Base-by-base conservation (phyloP, 208 protist species). In the Kentomonas sorsogonicus region DNA sequence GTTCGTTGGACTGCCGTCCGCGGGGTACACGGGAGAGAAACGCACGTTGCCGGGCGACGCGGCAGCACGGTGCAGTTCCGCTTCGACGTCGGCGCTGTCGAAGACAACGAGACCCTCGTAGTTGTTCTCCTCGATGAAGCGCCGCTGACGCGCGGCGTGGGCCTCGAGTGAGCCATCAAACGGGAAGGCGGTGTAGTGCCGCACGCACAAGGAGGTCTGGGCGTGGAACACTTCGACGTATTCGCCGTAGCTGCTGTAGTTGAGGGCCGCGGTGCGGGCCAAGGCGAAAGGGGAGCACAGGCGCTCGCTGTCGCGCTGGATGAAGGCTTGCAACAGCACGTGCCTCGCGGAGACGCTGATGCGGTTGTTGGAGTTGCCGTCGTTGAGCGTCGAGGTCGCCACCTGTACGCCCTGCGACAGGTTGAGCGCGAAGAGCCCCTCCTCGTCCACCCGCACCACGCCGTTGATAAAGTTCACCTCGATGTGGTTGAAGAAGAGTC, bases 351-450 rank as follows among this genome's bases (percentile, higher is more conserved):
- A 69, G 2, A 73, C 60, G 50, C 76, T 89, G 26, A 75, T 39
- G 6, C 89, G 77, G 38, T 71, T 86, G 59, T 80, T 95, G 10
- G 89, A 92, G 63, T 90, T 93, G 40, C 76, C 68, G 47, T 91
- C 85, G 56, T 95, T 95, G 11, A 92, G 53, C 1, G 84, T 88
- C 1, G 85, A 86, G 4, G 71, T 63, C 5, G 80, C 81, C 25
- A 83, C 16, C 22, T 66, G 70, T 15, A 91, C 18, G n/a, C 89
- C 89, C 6, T 60, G 41, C 16, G 85, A 85, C 20, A 93, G 40
- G 52, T 85, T 59, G 47, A 91, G 23, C 15, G 77, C 60, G 4
- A 83, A 43, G 63, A 79, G 76, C 51, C 79, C 79, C 27, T 78
- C 66, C 20, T 77, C 62, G 25, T 69, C 69, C 23, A 91, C 69